phyloP scores from a whole-genome alignment of 345 rosid species.

The Eutrema japonicum region DNA sequence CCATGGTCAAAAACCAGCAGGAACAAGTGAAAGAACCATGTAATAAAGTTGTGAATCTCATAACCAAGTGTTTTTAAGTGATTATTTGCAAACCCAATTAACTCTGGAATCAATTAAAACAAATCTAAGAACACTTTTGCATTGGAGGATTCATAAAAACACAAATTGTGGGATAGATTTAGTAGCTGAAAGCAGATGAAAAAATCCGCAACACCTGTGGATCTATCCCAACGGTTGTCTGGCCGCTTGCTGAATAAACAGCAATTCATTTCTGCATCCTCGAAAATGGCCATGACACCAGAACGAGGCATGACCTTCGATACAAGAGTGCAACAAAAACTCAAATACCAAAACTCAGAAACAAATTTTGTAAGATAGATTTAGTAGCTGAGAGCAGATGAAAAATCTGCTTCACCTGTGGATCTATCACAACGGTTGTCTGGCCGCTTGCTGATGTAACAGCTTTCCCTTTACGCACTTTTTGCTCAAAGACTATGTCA shows the following conservation, averaged over 20 bases:
- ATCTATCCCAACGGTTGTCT: slow-evolving; percentile 45
- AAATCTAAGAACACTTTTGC: no score
- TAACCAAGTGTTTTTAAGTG: no score
- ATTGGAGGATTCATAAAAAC: not conserved
- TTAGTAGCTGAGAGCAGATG: slow-evolving; percentile 43
- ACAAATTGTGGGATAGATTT: slow-evolving; percentile 37
- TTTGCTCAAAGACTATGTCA: slow-evolving; percentile 27
- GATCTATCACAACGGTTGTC: slow-evolving; percentile 44
- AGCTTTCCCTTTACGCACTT: slow-evolving; percentile 32
- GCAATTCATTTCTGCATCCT: slow-evolving; percentile 24
- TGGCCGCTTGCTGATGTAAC: slow-evolving; percentile 46
- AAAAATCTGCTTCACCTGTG: slow-evolving; percentile 30
- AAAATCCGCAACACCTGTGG: slow-evolving; percentile 35
- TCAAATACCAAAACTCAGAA: not conserved
- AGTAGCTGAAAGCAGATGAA: slow-evolving; percentile 30
- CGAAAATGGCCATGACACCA: slow-evolving; percentile 28
- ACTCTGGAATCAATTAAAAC: no score
- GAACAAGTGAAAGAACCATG: no score
- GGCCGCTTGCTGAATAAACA: slow-evolving; percentile 41
- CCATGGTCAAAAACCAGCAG: no score
- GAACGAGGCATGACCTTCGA: slow-evolving; percentile 24
- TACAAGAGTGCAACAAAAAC: slow-evolving; percentile 20
- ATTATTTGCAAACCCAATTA: no score
- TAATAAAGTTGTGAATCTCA: no score
- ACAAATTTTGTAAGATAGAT: slow-evolving; percentile 26